Evolutionary conservation across 352 stramenopile genomes (phyloP).

Genomic region (Globisporangium abappressorium): DNA sequence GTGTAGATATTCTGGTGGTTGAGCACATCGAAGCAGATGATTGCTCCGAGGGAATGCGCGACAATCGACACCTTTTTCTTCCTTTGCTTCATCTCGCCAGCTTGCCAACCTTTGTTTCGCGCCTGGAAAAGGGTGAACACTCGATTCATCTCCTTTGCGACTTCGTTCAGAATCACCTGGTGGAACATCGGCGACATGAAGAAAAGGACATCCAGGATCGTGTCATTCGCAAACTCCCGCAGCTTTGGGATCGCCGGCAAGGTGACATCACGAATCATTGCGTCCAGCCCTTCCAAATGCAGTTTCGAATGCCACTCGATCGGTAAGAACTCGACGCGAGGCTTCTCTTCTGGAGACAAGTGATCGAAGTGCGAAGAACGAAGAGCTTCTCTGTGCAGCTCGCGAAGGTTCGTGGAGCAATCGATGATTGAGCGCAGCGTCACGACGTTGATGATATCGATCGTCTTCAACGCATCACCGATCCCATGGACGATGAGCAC

Average conservation of each 20-base stretch:
- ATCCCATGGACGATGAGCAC: constrained; percentile 90
- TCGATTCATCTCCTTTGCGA: constrained; percentile 91
- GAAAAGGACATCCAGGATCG: constrained; percentile 89
- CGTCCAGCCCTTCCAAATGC: constrained; percentile 70
- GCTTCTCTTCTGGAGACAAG: constrained; percentile 30
- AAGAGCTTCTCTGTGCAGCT: constrained; percentile 64
- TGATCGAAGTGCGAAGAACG: constrained; percentile 67
- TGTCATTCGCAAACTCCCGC: constrained; percentile 91
- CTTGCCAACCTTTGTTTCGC: constrained; percentile 48
- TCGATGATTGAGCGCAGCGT: constrained; percentile 82
- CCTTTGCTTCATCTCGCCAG: constrained; percentile 20
- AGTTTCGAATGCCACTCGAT: constrained; percentile 89
- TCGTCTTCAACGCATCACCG: constrained; percentile 84
- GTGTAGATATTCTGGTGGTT: constrained; percentile 57
- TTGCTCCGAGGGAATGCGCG: constrained; percentile 85
- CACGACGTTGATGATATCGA: constrained; percentile 83
- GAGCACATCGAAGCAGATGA: constrained; percentile 93
- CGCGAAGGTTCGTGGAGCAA: constrained; percentile 62
- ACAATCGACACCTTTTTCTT: constrained; percentile 85
- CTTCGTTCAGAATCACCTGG: constrained; percentile 89
- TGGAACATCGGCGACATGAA: constrained; percentile 93
- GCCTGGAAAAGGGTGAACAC: constrained; percentile 77
- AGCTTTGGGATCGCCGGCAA: constrained; percentile 89
- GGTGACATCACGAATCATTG: constrained; percentile 71
- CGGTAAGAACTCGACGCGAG: constrained; percentile 71